Evolutionary conservation across 371 early-diverging fungal species (phyloP), one percentile per base, ranked within the genome.

Genomic region (Paraphysoderma sedebokerense): DNA sequence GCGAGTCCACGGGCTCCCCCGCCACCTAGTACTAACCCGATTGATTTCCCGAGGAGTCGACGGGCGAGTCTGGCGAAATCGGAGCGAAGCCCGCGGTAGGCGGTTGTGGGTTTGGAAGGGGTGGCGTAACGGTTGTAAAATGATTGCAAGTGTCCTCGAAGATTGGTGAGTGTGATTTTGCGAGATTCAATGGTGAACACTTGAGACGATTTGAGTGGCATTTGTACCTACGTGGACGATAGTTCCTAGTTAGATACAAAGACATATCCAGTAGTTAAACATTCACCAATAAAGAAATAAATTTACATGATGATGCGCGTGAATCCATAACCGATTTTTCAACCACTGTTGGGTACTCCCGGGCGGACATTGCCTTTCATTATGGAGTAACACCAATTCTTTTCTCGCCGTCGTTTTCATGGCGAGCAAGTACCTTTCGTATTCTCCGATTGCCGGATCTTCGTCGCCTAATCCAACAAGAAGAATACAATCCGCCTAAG

Each of bases 1-100:
- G 90, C 80, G 37, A 96, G 77, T 13, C 99, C 99, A 35, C 99
- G 77, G 1, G 99, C 99, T 2, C 99, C 99, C 27, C 99, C 99
- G 19, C 99, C 99, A 29, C 99, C 96, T 29, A 99, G 70, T n/a
- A 96, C 98, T 2, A 99, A 62, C 1, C 98, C 99, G 15, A 99
- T 87, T 0, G 93, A 89, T 53, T 81, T 82, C 22, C 89, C 92
- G 32, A 87, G 79, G 40, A 99, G 63, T 13, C 92, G 78, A 34
- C 99, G 81, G 3, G 92, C 92, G 26, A 99, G 66, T 40, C 99
- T 73, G 2, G 75, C 61, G 59, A 74, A 75, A 53, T 81, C 81
- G 26, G 70, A 67, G n/a, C 32, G 30, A 41, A n/a, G 20, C 22
- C 23, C 35, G 8, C 17, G 66, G 35, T n/a, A n/a, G 35, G n/a